A percentile compares a stretch with the other conserved stretches of the same genome.
Evolutionary conservation across 2,329 filamentous ascomycete genomes (phyloP).

Genomic region (Ciborinia camelliae): DNA sequence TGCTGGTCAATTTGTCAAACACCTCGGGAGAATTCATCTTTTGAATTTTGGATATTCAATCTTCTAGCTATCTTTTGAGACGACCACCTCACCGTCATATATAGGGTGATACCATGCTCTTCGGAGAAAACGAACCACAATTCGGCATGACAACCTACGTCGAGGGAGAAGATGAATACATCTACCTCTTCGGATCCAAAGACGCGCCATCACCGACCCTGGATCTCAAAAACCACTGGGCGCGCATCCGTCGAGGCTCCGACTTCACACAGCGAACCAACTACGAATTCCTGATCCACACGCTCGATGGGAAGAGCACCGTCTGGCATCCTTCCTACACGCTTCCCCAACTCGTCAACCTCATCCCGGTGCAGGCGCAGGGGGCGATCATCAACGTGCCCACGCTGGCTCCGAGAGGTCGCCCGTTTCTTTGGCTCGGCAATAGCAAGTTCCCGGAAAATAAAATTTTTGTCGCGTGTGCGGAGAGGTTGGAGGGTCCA

Average conservation of each 20-base stretch:
- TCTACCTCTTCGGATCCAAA: constrained; percentile 10
- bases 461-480: constrained; percentile 7
- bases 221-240: constrained; percentile 9
- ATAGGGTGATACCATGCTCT: not conserved
- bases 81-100: not conserved
- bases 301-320: constrained; percentile 3
- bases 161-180: not conserved
- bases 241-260: not conserved
- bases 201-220: constrained; percentile 9
- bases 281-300: constrained; percentile 13
- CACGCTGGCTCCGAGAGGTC: not conserved
- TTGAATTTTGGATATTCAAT: not conserved
- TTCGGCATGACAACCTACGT: constrained; percentile 7
- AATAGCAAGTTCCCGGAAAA: constrained; percentile 1
- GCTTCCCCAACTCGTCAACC: not conserved
- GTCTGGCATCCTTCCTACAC: constrained; percentile 9
- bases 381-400: constrained; percentile 6
- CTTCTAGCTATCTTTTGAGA: not conserved
- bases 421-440: constrained; percentile 11
- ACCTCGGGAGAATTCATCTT: not conserved
- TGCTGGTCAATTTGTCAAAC: not conserved
- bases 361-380: constrained; percentile 3
- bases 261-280: constrained; percentile 10
- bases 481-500: not conserved
- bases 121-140: constrained; percentile 5